Percentiles rank a stretch among this genome's conserved stretches.
These are phyloP conservation scores for Anethum foeniculum DNA, from an alignment of 140 eudicot species.

Conservation along the genomic window DNA sequence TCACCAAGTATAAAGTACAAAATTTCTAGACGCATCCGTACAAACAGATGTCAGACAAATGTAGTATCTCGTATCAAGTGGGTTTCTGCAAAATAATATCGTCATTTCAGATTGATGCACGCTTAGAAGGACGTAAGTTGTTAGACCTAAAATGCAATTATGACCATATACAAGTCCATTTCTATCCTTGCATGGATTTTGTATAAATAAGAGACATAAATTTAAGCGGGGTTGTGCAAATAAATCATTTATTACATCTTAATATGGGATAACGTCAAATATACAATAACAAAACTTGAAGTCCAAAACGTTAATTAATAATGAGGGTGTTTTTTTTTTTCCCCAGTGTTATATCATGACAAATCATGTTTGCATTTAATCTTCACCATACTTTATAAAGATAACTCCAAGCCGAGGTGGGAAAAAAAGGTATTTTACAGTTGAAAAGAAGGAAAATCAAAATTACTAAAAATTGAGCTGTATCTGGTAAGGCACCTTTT, in stretches of 20 bases:
- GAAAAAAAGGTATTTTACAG: background rate
- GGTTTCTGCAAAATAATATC: background rate
- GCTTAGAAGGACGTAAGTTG: too few relatives aligned
- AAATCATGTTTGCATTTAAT: background rate
- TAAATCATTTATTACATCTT: too few relatives aligned
- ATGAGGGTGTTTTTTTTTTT: background rate
- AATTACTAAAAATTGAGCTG: background rate
- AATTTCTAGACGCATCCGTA: background rate
- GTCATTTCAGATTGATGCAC: too few relatives aligned
- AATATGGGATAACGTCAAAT: too few relatives aligned
- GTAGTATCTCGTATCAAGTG: background rate
- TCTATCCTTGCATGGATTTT: too few relatives aligned
- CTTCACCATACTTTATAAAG: background rate
- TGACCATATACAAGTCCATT: too few relatives aligned
- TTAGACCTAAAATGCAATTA: too few relatives aligned
- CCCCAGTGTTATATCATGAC: background rate
- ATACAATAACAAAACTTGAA: too few relatives aligned
- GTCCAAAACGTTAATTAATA: too few relatives aligned
- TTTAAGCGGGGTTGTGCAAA: too few relatives aligned
- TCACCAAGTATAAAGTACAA: background rate
- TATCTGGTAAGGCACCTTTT: constrained; percentile 28
- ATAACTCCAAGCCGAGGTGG: background rate
- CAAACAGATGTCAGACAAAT: background rate
- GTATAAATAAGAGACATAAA: too few relatives aligned
- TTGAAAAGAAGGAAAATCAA: background rate